These are phyloP conservation scores for Chaetomium sp. DNA, from an alignment of 2,329 filamentous ascomycete genomes.

Conservation along the genomic window DNA sequence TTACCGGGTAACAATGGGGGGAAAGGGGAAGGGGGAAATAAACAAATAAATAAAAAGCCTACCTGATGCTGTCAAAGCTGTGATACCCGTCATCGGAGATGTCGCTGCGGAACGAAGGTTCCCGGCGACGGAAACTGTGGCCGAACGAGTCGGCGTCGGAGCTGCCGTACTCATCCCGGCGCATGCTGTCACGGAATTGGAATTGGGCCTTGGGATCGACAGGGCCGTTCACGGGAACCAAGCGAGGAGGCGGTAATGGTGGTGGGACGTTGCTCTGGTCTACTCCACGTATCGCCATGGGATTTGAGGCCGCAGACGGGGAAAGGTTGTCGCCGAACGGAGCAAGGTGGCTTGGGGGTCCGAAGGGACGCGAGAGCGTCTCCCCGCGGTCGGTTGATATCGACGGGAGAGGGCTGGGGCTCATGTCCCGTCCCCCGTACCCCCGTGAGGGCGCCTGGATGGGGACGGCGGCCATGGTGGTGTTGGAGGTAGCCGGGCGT, in stretches of 20 bases:
- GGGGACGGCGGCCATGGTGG: slow-evolving; percentile 22
- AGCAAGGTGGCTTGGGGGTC: slow-evolving; percentile 8
- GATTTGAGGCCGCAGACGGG: slow-evolving; percentile 21
- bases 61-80: slow-evolving; percentile 24
- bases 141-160: slow-evolving; percentile 30
- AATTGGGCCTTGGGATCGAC: slow-evolving; percentile 24
- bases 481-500: background rate
- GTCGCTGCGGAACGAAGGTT: slow-evolving; percentile 13
- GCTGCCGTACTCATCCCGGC: slow-evolving; percentile 27
- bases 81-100: slow-evolving; percentile 25
- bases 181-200: slow-evolving; percentile 16
- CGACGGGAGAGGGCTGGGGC: slow-evolving; percentile 20
- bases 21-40: background rate
- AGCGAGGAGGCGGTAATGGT: slow-evolving; percentile 40
- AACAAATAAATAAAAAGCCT: background rate
- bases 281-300: slow-evolving; percentile 39
- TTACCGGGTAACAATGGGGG: background rate
- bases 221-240: slow-evolving; percentile 32
- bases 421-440: slow-evolving; percentile 19
- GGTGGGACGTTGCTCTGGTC: slow-evolving; percentile 33
- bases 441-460: slow-evolving; percentile 20
- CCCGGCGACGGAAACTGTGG: slow-evolving; percentile 30
- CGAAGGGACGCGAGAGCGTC: slow-evolving; percentile 16
- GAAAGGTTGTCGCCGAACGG: slow-evolving; percentile 21
- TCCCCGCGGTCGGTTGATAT: slow-evolving; percentile 22